Conservation (phyloP, 176 grass and related monocot species). For the Musa itinerans region DNA sequence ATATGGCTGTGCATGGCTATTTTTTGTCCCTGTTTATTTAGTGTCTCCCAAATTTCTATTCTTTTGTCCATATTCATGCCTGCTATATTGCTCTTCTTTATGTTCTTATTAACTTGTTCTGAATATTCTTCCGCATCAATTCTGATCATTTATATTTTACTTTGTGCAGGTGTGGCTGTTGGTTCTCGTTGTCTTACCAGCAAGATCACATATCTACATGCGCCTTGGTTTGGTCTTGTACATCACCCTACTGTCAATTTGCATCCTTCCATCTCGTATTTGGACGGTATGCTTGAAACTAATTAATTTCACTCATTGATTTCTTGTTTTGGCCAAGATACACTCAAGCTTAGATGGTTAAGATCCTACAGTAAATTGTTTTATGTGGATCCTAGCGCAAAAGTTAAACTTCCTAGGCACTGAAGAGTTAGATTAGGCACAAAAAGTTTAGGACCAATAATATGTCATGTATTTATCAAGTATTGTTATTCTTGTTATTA, state of each 20-base stretch:
- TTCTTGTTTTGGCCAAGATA: background rate
- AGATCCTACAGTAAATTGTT: no score
- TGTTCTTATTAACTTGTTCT: background rate
- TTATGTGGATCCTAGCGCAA: no score
- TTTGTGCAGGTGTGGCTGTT: constrained; percentile 79
- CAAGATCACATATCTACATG: constrained; percentile 92
- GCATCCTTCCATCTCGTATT: constrained; percentile 70
- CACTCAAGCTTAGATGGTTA: no score
- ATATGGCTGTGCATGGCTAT: background rate
- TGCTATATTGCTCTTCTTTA: background rate
- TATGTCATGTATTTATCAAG: background rate
- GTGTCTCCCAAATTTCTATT: background rate
- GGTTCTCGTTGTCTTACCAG: constrained; percentile 87
- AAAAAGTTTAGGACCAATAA: no score
- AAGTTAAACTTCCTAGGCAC: no score
- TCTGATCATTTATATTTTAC: constrained; percentile 2
- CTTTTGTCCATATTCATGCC: background rate
- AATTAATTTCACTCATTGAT: background rate
- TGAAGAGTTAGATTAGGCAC: no score
- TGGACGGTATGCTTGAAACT: constrained; percentile 58
- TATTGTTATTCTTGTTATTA: background rate
- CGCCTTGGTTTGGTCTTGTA: constrained; percentile 72
- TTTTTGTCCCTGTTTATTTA: background rate
- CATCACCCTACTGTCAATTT: constrained; percentile 70
- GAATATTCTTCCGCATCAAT: background rate